Base-by-base conservation (phyloP, 2,329 filamentous ascomycete genomes). In the Chrysoporthe cubensis region DNA sequence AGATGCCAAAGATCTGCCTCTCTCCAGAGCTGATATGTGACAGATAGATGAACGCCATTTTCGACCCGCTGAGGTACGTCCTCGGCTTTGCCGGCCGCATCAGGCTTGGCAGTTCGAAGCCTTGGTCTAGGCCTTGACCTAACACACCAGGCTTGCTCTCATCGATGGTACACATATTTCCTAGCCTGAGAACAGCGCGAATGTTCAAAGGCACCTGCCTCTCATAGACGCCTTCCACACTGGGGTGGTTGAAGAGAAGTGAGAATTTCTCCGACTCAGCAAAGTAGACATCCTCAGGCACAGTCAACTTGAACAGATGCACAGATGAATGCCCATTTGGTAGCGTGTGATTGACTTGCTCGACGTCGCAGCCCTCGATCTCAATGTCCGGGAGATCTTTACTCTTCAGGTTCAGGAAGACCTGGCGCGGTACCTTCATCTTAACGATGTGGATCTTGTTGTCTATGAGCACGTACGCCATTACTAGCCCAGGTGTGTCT, bases 211-310 rank as follows among this genome's bases (percentile, higher is more conserved):
- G 94, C 1, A 99, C 85, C 72, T 97, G 91, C 74, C 91, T 95
- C 80, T 99, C 96, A 75, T 99, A 99, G 16, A 99, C 94, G 42
- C 96, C 96, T 79, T 99, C 96, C 1, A 99, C 92, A 77, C 94
- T 97, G 0, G 94, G 88, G 76, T 99, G 94, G 71, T 95, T 94
- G 81, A 97, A 95, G 1, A 98, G 83, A 40, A 90, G 80, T 1
- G 90, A 88, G 70, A 98, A 90, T 76, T 94, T 96, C 70, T 94
- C 91, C 0, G 90, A 85, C 77, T 98, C 93, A 57, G 90, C 88
- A 69, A 97, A 88, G 79, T 96, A 99, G 0, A 92, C 85, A 66
- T 96, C 90, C 77, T 99, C 96, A 0, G 92, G 86, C 79, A 99
- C 92, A 0, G 91, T 94, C 48, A 99, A 85, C 80, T 94, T 96